Conservation (phyloP, 148 eudicot species). For the Dysphania ambrosioides region DNA sequence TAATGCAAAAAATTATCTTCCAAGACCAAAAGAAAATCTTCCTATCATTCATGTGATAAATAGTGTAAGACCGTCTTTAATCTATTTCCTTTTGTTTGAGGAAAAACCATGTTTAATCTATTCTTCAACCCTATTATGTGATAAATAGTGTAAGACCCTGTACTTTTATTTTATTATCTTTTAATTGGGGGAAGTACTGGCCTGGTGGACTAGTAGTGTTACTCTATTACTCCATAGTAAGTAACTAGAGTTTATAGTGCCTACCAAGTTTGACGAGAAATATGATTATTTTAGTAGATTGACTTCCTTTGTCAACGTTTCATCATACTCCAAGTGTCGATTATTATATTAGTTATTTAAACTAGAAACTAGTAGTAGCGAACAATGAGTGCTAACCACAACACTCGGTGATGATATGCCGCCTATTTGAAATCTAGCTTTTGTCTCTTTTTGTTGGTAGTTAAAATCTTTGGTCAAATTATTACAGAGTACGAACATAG, state of each 20-base stretch:
- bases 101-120: too few species aligned
- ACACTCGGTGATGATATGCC: background rate
- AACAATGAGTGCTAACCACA: constrained; percentile 2
- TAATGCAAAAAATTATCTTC: too few species aligned
- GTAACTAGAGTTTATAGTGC: background rate
- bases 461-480: background rate
- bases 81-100: too few species aligned
- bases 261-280: background rate
- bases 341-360: background rate
- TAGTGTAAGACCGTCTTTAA: too few species aligned
- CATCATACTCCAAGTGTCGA: background rate
- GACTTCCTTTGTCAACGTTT: background rate
- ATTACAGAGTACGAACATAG: background rate
- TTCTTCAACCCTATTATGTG: too few species aligned
- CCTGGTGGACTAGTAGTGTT: too few species aligned
- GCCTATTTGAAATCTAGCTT: background rate
- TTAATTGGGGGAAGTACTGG: too few species aligned
- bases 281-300: background rate
- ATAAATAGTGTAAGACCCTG: too few species aligned
- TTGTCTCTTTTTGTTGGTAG: background rate
- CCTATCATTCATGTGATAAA: too few species aligned
- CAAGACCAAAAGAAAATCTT: too few species aligned
- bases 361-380: background rate
- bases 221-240: too few species aligned
- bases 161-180: background rate